These are phyloP conservation scores for Trebouxia sp. DNA, from an alignment of 139 green algal species.

Conservation along the genomic window DNA sequence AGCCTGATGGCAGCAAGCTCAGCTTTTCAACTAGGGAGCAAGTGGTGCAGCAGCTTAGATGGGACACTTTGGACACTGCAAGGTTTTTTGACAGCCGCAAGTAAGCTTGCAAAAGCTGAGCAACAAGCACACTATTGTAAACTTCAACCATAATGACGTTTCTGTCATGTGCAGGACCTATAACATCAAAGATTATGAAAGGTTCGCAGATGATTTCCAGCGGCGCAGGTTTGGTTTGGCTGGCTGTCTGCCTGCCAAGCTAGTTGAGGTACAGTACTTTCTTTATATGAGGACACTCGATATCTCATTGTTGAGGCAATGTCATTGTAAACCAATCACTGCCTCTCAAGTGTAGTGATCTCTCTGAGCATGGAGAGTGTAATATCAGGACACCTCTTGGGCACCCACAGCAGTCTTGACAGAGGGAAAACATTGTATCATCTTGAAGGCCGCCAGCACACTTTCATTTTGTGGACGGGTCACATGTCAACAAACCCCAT, in stretches of 20 bases:
- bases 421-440: too few species aligned
- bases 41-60: not conserved
- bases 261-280: constrained; percentile 49
- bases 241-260: constrained; percentile 36
- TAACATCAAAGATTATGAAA: constrained; percentile 47
- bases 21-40: constrained; percentile 15
- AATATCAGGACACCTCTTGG: too few species aligned
- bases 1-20: constrained; percentile 2
- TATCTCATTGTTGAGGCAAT: too few species aligned
- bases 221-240: constrained; percentile 31
- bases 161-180: constrained; percentile 33
- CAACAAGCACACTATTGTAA: not conserved
- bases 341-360: too few species aligned
- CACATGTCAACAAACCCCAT: too few species aligned
- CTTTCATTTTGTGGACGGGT: too few species aligned
- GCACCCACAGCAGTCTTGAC: too few species aligned
- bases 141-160: not conserved
- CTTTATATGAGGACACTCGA: too few species aligned
- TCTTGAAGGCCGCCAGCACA: too few species aligned
- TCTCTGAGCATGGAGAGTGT: too few species aligned
- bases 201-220: constrained; percentile 43
- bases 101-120: not conserved
- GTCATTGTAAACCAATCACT: too few species aligned
- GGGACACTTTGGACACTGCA: constrained; percentile 11
- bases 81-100: constrained; percentile 19